Evolutionary conservation across 148 eudicot genomes (phyloP), one percentile per base, ranked within the genome.

Genomic region (Euryodendron excelsum): DNA sequence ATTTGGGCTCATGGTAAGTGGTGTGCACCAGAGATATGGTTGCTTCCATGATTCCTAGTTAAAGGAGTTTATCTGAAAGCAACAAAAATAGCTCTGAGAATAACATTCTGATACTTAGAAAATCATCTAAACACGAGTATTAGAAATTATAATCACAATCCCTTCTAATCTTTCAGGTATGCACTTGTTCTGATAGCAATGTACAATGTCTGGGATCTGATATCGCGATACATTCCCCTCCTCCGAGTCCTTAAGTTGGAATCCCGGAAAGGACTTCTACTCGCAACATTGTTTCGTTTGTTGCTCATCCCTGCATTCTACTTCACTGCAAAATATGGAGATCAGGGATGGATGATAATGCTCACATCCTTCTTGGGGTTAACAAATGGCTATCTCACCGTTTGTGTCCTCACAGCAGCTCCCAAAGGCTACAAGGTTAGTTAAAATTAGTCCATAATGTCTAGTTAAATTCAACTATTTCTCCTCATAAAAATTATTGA

Each of bases 321-420:
- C 74, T 89, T 90, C 83, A 89, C 96, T 3, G 94, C 98, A 27
- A 93, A 91, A 59, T 94, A 94, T 47, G 94, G 85, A 17, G 87
- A 85, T 75, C 90, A 94, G 75, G 98, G 96, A 20, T 91, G 91
- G 90, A 94, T 91, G 98, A 89, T 94, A 45, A 34, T 83, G 78
- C 91, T 90, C 14, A 69, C 61, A 13, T 89, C 91, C 4, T 73
- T 93, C 25, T 47, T 91, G 73, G 98, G 98, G 15, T 58, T 89
- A 9, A 90, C 90, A 50, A 93, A 91, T 39, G 98, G 98, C 2
- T 89, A 93, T 78, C 96, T 93, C 65, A 91, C 96, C 0, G 96
- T 93, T 12, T 90, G 96, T 74, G 92, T 90, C 70, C 77, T 93
- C 78, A 93, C 89, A 23, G 90, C 69, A 1, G 88, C 91, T 45